Evolutionary conservation across 139 green algal genomes (phyloP), one percentile per base, ranked within the genome.

Genomic region (Gonium pectorale): DNA sequence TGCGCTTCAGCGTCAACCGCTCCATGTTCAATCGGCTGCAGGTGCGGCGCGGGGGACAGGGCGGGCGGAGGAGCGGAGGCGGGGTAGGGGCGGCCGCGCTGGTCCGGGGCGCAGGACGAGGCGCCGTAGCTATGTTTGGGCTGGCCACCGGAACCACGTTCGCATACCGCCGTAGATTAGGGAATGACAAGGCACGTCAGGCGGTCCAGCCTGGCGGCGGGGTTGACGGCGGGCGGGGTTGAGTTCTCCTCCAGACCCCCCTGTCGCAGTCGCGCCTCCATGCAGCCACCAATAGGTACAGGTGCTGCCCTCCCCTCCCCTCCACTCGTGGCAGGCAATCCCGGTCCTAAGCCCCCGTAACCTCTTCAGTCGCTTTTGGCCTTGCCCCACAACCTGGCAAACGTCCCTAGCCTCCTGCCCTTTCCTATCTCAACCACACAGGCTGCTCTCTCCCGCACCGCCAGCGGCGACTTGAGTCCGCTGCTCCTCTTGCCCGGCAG

Each of bases 1-100:
- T 92, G 83, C 86, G 89, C 67, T 92, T 91, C 69, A 52, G 74
- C 29, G 82, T 92, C 80, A 89, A 81, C 52, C 84, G 86, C 83
- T 88, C 86, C 21, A 67, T 80, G 5, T 90, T 79, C 80, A 73
- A 79, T 52, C 51, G 40, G 3, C 60, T 86, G 60, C 67, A 78
- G 79, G 64, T 77, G 64, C 78, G 68, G 7, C 21, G 17, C 40
- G 24, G 67, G 2, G 2, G 40, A 31, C 43, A 27, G 68, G 22
- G 49, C 13, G 49, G 49, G 13, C 13, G 17, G 17, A 56, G 49
- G 13, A 56, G 17, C 17, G 17, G 17, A 56, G 13, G 49, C 49
- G 49, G 49, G 49, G 13, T 26, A 17, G 49, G 49, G 49, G 13
- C 13, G 49, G 49, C 49, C 13, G 49, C 13, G 49, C 13, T 13